These are phyloP conservation scores for Fusarium bactridioides DNA, from an alignment of 2,329 filamentous ascomycete genomes.

Conservation along the genomic window DNA sequence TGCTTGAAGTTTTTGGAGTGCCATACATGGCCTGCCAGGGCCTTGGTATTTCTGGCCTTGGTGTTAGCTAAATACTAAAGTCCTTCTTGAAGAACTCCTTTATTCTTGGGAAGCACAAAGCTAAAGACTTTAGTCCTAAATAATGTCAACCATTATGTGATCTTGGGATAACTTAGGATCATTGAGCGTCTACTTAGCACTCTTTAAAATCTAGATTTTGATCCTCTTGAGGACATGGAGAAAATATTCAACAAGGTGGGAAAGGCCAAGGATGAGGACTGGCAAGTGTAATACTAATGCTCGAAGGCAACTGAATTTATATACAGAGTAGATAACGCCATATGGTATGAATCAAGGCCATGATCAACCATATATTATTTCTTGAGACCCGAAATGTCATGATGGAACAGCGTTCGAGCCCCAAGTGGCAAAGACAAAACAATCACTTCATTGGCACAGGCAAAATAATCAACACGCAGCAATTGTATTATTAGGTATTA, in stretches of 20 bases:
- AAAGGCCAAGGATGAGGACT: not conserved
- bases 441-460: not conserved
- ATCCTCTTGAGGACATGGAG: not conserved
- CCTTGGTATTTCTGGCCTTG: not conserved
- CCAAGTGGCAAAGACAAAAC: no score
- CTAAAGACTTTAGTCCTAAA: not conserved
- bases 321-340: no score
- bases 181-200: not conserved
- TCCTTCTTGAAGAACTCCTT: not conserved
- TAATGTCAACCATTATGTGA: not conserved
- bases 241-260: not conserved
- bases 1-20: not conserved
- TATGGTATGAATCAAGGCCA: not conserved
- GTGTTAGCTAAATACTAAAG: not conserved
- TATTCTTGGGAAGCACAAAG: not conserved
- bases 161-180: not conserved
- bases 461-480: conserved; percentile 45
- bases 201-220: not conserved
- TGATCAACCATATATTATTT: not conserved
- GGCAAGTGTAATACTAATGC: not conserved
- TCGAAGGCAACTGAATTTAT: not conserved
- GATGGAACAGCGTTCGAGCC: not conserved
- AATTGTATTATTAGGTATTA: conserved; percentile 57
- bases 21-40: not conserved
- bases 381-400: not conserved